Evolutionary conservation across 208 protist species (phyloP), one percentile per base, ranked within the genome.

Genomic region (Trypanosoma caninum): DNA sequence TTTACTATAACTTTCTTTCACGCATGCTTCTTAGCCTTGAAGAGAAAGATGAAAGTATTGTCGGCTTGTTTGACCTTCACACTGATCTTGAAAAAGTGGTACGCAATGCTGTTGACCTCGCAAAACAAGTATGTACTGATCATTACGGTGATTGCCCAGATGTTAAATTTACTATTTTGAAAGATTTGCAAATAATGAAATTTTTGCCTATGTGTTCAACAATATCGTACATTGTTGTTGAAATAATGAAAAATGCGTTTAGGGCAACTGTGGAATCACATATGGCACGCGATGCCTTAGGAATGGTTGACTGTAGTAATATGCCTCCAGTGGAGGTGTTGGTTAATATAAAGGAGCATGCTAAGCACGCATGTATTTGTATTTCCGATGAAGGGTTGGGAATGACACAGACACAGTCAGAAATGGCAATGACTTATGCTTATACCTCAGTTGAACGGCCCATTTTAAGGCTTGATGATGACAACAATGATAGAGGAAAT

Each of bases 181-280:
- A 74, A 0, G 73, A 89, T 72, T 61, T 59, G 14, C 74, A 88
- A 40, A 65, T 61, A 56, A 65, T 94, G 40, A 72, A 69, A 22
- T 95, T 98, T 69, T 73, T 94, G 2, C 95, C 97, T 69, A 93
- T 97, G 74, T 90, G 88, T 33, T 94, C 88, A 18, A 97, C 97
- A 38, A 87, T 98, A 25, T 88, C 93, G 42, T 97, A 98, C 75
- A 91, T 98, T 55, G 77, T 98, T 16, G 67, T 97, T 20, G 97
- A 98, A 66, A 48, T 97, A 41, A 80, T 98, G 73, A 98, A 98
- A 75, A 98, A 98, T 71, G 91, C 91, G 3, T 87, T 97, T 61
- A 81, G 96, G 14, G 94, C 91, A 7, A 91, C 83, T 10, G 80
- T 96, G 8, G 90, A 97, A 59, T 65, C 72, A 9, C 88, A 97